Evolutionary conservation across 306 rosid species (phyloP), one percentile per base, ranked within the genome.

Genomic region (Heteromeles arbutifolia): DNA sequence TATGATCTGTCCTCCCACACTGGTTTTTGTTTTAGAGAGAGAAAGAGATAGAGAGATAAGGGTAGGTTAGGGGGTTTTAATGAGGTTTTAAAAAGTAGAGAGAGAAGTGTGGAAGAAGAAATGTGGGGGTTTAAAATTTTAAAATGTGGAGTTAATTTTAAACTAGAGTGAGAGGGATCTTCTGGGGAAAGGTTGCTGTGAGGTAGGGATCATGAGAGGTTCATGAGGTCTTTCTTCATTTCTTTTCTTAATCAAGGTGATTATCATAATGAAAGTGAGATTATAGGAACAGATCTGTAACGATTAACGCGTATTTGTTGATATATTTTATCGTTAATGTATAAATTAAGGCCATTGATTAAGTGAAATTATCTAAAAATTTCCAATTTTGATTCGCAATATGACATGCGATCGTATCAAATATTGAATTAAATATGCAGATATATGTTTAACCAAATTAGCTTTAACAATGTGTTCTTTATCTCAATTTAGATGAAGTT

Each of bases 61-160:
- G 77, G 24, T 31, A 59, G 70, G 52, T 43, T 10, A 3, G 22
- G 68, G 17, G 58, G 77, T 52, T 84, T 75, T 79, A 57, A 66
- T 39, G 64, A 58, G 84, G 83, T 75, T 88, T 88, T 88, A 59
- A 76, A 86, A 84, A 28, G 81, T 41, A 50, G 57, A 72, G 65
- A 63, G 44, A 8, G 56, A 66, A 24, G 67, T 44, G 22, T 14
- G 56, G 73, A 39, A 9, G 67, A 68, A 52, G 24, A 58, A 26
- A n/a, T 37, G 68, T 18, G 56, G 17, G 25, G 37, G 17, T 57
- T 65, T 48, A 14, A 4, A 15, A 4, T 15, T 48, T 48, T 1
- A 48, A 48, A 48, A 48, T 48, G 17, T 48, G 54, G 32, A 11
- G 3, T 50, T 2, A 4, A 63, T 14, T 57, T 72, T 68, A 31